phyloP scores from a whole-genome alignment of 1,139 yeast genomes.

The Debaryomycetaceae sp. region DNA sequence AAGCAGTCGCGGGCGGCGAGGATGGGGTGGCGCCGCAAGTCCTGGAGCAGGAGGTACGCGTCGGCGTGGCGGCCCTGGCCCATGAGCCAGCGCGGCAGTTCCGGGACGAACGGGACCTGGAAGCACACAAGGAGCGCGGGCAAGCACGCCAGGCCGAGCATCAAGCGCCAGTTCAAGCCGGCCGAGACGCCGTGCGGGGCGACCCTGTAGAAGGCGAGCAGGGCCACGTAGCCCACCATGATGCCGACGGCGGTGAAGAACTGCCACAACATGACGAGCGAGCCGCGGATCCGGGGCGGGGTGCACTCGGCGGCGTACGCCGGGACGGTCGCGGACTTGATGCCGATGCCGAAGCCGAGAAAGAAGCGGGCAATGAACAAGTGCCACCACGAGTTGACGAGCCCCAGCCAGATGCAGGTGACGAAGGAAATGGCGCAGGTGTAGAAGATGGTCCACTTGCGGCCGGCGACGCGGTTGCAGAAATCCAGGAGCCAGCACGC shows the following conservation, averaged over 20 bases:
- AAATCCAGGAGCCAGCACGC: conserved; percentile 71
- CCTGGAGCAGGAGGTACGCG: conserved; percentile 11
- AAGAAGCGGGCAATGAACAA: conserved; percentile 62
- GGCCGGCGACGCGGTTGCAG: conserved; percentile 51
- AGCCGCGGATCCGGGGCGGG: conserved; percentile 69
- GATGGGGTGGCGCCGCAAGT: conserved; percentile 11
- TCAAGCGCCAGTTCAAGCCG: conserved; percentile 67
- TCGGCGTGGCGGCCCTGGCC: conserved; percentile 16
- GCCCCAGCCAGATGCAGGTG: conserved; percentile 71
- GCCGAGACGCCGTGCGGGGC: conserved; percentile 9
- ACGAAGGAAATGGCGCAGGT: conserved; percentile 56
- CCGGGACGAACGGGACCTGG: conserved; percentile 47
- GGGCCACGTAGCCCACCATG: conserved; percentile 67
- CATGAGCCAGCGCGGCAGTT: conserved; percentile 22
- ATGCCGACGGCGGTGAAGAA: conserved; percentile 83
- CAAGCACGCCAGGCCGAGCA: conserved; percentile 68
- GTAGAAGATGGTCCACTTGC: conserved; percentile 64
- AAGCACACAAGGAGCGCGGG: conserved; percentile 60
- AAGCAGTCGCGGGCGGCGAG: conserved; percentile 18
- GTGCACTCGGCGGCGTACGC: conserved; percentile 75
- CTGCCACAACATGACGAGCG: conserved; percentile 83
- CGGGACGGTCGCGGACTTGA: conserved; percentile 73
- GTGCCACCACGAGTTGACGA: conserved; percentile 65
- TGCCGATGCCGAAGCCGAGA: conserved; percentile 73
- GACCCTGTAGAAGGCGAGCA: conserved; percentile 43